Evolutionary conservation across 2,329 filamentous ascomycete genomes (phyloP).

Genomic region (Macrophomina tecta): DNA sequence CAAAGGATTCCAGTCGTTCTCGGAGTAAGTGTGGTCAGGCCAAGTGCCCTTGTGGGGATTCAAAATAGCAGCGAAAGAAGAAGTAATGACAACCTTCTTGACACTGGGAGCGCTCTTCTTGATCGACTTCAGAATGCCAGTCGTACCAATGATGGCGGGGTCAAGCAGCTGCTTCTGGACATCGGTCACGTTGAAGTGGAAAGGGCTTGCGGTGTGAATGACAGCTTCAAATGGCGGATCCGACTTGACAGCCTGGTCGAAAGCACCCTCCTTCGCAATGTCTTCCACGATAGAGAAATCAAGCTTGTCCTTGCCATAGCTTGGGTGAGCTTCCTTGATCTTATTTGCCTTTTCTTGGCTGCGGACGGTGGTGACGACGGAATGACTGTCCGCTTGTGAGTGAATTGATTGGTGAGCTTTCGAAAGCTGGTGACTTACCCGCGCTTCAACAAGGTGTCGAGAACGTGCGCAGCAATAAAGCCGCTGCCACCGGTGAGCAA

Average conservation of each 20-base stretch:
- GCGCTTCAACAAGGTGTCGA: conserved; percentile 63
- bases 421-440: conserved; percentile 43
- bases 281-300: conserved; percentile 74
- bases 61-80: conserved; percentile 71
- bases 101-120: conserved; percentile 68
- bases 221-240: conserved; percentile 73
- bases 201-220: conserved; percentile 60
- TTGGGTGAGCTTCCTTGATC: conserved; percentile 62
- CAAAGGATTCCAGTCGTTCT: conserved; percentile 64
- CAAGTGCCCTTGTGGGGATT: conserved; percentile 60
- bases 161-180: conserved; percentile 69
- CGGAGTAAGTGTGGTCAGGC: conserved; percentile 58
- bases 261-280: conserved; percentile 72
- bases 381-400: conserved; percentile 52
- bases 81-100: conserved; percentile 74
- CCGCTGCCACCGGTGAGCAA: conserved; percentile 61
- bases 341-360: conserved; percentile 66
- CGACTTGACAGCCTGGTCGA: conserved; percentile 65
- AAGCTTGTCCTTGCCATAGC: conserved; percentile 61
- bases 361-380: conserved; percentile 68
- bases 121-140: conserved; percentile 66
- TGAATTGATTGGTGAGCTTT: neutral
- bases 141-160: conserved; percentile 68
- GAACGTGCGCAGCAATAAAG: conserved; percentile 70
- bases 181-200: conserved; percentile 74